Evolutionary conservation across 164 flowering plant genomes (phyloP).

Genomic region (Berberis thunbergii): DNA sequence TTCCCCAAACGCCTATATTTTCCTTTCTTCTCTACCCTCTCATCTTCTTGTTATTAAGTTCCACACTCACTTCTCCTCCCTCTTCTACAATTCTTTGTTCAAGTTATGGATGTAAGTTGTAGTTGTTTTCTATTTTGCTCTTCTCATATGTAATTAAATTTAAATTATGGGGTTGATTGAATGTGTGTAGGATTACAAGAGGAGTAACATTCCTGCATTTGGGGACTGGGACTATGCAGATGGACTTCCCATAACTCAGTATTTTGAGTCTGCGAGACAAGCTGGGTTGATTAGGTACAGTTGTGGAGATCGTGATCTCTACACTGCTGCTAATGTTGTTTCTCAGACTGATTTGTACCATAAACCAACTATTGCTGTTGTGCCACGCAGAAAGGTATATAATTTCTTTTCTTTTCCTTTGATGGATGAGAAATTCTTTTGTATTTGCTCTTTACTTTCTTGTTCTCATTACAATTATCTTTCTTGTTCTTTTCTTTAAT

Average conservation of each 20-base stretch:
- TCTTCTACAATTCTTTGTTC: no score
- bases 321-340: slow-evolving; percentile 9
- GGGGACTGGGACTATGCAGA: slow-evolving; percentile 61
- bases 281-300: slow-evolving; percentile 32
- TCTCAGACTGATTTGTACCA: neutral
- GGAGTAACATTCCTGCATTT: slow-evolving; percentile 43
- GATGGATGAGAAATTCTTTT: slow-evolving; percentile 10
- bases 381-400: slow-evolving; percentile 41
- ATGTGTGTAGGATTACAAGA: slow-evolving; percentile 18
- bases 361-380: slow-evolving; percentile 28
- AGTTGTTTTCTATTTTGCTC: no score
- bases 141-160: neutral
- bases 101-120: no score
- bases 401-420: slow-evolving; percentile 4
- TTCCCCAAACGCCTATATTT: no score
- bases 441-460: slow-evolving; percentile 4
- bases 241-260: slow-evolving; percentile 56
- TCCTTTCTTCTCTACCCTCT: no score
- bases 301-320: slow-evolving; percentile 14
- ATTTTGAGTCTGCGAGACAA: slow-evolving; percentile 59
- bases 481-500: neutral
- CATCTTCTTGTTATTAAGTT: no score
- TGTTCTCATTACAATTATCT: neutral
- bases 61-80: no score
- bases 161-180: neutral